Evolutionary conservation across 345 rosid genomes (phyloP), one percentile per base, ranked within the genome.

Genomic region (Citrus hindsii): DNA sequence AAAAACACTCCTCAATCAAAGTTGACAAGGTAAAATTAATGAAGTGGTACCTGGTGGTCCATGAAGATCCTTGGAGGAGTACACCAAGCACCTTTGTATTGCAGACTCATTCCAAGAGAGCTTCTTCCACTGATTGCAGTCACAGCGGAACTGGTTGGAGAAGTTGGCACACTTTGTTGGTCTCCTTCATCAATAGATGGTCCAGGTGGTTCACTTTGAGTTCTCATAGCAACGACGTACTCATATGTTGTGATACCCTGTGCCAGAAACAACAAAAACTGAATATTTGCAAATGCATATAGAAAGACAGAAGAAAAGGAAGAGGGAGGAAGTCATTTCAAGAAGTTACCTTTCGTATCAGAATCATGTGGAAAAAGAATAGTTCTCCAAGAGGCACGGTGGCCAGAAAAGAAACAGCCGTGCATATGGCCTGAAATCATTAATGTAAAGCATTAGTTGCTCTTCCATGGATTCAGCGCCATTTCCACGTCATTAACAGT

Each of bases 1-100:
- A 22, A 37, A 32, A 6, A 72, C 22, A 51, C n/a, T 48, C 22
- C 21, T 56, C 56, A 37, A 24, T 71, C 69, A 71, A 65, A 27
- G 66, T 46, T 68, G 53, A 9, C 48, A 48, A 35, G 19, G 38
- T 7, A 60, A 61, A 46, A 51, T 55, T 46, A 33, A 59, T 42
- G 3, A 22, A 30, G 71, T 30, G 68, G 46, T 88, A 93, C 98
- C 93, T 86, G 93, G 85, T 90, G 91, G 71, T 93, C 98, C 98
- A 95, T 89, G 92, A 93, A 93, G 82, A 95, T 90, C 87, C 97
- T 88, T 73, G 99, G 99, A 83, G 98, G 98, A 12, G 98, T 95
- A 83, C 99, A 95, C 94, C 96, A 91, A 78, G 92, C 92, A 61
- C 94, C 97, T 84, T 85, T 92, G 82, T 92, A 91, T 67, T 91